A percentile compares a stretch with the other conserved stretches of the same genome.
These are phyloP conservation scores for Rhamnella rubrinervis DNA, from an alignment of 331 rosid genomes.

Conservation along the genomic window DNA sequence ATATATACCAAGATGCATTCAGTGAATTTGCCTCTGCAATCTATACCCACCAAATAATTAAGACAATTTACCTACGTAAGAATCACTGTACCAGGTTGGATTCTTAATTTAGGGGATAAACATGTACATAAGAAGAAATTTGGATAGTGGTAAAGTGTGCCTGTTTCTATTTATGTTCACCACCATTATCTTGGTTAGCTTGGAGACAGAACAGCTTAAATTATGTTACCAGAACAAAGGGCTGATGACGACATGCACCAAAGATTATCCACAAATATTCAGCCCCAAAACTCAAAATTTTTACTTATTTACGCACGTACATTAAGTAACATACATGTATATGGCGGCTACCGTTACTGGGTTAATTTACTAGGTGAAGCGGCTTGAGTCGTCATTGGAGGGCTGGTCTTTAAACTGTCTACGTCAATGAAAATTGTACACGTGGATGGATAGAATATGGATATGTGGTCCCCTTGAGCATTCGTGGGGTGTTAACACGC, in stretches of 20 bases:
- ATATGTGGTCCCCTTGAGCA: slow-evolving; percentile 47
- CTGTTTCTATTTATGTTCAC: background rate
- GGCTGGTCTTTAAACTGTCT: slow-evolving; percentile 15
- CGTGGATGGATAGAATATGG: slow-evolving; percentile 47
- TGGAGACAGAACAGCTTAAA: background rate
- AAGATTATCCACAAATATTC: too few relatives aligned
- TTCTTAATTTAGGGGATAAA: background rate
- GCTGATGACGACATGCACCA: too few relatives aligned
- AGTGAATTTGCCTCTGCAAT: background rate
- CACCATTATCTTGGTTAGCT: background rate
- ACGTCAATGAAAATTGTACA: slow-evolving; percentile 12
- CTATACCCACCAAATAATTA: too few relatives aligned
- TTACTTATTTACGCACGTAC: too few relatives aligned
- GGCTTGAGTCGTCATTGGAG: slow-evolving; percentile 20
- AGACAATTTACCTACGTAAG: slow-evolving; percentile 2
- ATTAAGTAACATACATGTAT: too few relatives aligned
- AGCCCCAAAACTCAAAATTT: too few relatives aligned
- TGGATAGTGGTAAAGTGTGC: background rate
- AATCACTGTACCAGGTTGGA: too few relatives aligned
- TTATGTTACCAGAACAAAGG: too few relatives aligned
- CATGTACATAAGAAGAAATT: background rate
- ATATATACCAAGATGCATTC: background rate
- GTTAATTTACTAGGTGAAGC: background rate
- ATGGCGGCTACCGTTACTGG: slow-evolving; percentile 46
- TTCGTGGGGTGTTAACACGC: slow-evolving; percentile 68